These are phyloP conservation scores for Acidiella bohemica DNA, from an alignment of 495 filamentous ascomycete species.

Conservation along the genomic window DNA sequence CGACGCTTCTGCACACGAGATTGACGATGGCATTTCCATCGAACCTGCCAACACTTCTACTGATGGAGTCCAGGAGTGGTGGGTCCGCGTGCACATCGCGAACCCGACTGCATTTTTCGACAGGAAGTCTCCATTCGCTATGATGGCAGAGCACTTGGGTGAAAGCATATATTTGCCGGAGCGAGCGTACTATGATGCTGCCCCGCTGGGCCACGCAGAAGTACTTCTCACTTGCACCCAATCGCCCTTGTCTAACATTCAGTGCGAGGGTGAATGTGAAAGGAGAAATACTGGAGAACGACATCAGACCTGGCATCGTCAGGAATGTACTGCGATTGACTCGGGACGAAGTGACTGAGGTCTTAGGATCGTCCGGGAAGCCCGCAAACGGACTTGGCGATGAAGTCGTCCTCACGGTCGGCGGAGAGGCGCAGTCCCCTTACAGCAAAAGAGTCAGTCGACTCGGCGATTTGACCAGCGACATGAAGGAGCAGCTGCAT, in stretches of 20 bases:
- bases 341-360: constrained; percentile 38
- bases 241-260: constrained; percentile 66
- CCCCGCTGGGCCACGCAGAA: constrained; percentile 39
- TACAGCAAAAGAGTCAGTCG: neutral
- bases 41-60: constrained; percentile 31
- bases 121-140: constrained; percentile 42
- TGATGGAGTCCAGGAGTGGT: constrained; percentile 34
- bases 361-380: constrained; percentile 33
- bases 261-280: constrained; percentile 54
- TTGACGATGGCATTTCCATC: constrained; percentile 81
- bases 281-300: constrained; percentile 55
- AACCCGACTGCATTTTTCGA: constrained; percentile 77
- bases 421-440: constrained; percentile 25
- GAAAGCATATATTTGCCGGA: constrained; percentile 67
- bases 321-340: constrained; percentile 64
- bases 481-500: constrained; percentile 15
- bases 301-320: constrained; percentile 57
- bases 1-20: constrained; percentile 52
- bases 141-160: constrained; percentile 49
- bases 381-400: constrained; percentile 18
- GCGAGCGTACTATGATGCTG: constrained; percentile 62
- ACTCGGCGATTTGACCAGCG: neutral
- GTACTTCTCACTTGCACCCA: constrained; percentile 54
- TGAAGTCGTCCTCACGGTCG: constrained; percentile 28
- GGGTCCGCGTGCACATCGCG: constrained; percentile 86